phyloP scores from a whole-genome alignment of 345 rosid species.

The Geranium brycei region DNA sequence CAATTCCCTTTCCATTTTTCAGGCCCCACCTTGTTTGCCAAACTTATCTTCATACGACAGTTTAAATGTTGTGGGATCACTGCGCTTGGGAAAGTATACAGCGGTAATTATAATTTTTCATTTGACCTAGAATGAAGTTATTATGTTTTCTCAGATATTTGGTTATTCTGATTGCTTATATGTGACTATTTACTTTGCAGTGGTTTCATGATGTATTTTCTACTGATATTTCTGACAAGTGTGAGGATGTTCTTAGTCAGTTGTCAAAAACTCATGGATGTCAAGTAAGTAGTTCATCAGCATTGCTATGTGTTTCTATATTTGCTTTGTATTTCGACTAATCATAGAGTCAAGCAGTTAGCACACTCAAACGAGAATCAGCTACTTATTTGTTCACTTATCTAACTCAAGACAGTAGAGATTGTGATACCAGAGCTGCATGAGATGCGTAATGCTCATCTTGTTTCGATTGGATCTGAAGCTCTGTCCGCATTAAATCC shows the following conservation, averaged over 20 bases:
- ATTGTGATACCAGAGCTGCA: slow-evolving; percentile 71
- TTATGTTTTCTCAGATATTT: background rate
- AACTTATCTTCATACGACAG: slow-evolving; percentile 34
- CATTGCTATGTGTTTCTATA: slow-evolving; percentile 5
- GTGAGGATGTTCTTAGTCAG: slow-evolving; percentile 55
- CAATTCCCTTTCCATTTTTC: slow-evolving; percentile 12
- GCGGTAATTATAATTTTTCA: slow-evolving; percentile 25
- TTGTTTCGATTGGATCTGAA: slow-evolving; percentile 64
- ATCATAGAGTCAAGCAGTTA: background rate
- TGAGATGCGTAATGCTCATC: slow-evolving; percentile 73
- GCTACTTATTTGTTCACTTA: slow-evolving; percentile 6
- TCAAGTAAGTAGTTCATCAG: slow-evolving; percentile 41
- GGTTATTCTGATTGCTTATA: background rate
- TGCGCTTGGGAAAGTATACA: slow-evolving; percentile 70
- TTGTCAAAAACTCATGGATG: slow-evolving; percentile 56
- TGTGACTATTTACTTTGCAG: slow-evolving; percentile 27
- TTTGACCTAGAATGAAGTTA: slow-evolving; percentile 5
- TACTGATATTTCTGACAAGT: slow-evolving; percentile 56
- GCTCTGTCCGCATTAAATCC: slow-evolving; percentile 28
- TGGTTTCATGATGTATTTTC: slow-evolving; percentile 85
- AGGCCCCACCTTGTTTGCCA: slow-evolving; percentile 72
- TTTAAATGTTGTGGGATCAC: slow-evolving; percentile 33
- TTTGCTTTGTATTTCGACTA: background rate
- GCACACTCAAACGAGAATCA: background rate
- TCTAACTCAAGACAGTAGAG: slow-evolving; percentile 43